These are phyloP conservation scores for Arthrinium phaeospermum DNA, from an alignment of 2,329 filamentous ascomycete genomes.

Conservation along the genomic window DNA sequence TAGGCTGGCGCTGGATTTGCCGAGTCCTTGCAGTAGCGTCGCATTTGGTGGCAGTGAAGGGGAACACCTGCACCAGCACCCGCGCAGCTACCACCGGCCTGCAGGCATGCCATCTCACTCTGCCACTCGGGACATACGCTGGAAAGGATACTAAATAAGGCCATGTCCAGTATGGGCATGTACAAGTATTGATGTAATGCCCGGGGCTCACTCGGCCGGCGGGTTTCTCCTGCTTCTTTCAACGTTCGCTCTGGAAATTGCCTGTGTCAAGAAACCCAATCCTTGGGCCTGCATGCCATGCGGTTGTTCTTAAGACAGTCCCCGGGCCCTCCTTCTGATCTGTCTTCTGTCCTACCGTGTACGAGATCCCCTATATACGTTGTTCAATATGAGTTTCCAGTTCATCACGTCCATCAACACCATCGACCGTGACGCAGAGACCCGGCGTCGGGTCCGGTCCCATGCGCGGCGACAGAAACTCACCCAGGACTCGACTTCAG, in stretches of 20 bases:
- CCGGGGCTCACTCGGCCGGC: neutral
- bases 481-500: constrained; percentile 32
- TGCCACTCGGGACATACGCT: neutral
- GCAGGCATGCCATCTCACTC: neutral
- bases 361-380: neutral
- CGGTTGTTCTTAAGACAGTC: neutral
- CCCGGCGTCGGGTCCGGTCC: constrained; percentile 41
- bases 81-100: neutral
- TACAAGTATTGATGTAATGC: neutral
- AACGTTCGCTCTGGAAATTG: neutral
- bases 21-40: neutral
- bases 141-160: neutral
- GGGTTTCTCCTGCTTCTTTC: neutral
- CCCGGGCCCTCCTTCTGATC: neutral
- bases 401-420: constrained; percentile 44
- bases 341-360: neutral
- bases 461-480: constrained; percentile 41
- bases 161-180: neutral
- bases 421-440: constrained; percentile 42
- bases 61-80: neutral
- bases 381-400: constrained; percentile 34
- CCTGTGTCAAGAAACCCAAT: neutral
- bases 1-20: constrained; percentile 6
- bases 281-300: neutral
- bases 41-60: constrained; percentile 16